Evolutionary conservation across 331 rosid species (phyloP), one percentile per base, ranked within the genome.

Genomic region (Saraca asoca): DNA sequence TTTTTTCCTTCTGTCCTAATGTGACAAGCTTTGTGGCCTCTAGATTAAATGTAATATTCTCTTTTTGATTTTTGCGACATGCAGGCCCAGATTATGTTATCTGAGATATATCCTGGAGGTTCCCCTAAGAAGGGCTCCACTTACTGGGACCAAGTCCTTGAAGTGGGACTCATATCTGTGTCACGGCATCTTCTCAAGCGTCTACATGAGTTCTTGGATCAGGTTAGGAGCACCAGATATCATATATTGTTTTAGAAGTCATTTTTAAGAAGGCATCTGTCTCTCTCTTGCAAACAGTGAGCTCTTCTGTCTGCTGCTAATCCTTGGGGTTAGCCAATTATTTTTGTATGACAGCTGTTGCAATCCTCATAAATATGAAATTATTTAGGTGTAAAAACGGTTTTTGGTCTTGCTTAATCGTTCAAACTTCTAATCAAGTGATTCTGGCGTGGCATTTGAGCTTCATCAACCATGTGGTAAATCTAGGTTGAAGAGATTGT

Each of bases 91-190:
- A 76, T 82, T 72, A 84, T 90, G 89, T 77, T 93, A 72, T 87
- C 98, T 55, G 96, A 89, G 87, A 93, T 93, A 76, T 93, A 93
- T 80, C 95, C 96, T 11, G 98, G 98, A 69, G 95, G 85, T 62
- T 67, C 95, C 73, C 95, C 98, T 48, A 89, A 87, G 77, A 78
- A 19, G 16, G 98, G 98, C 50, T 83, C 86, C 69, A 81, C 81
- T 61, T 93, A 93, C 79, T 87, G 96, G 96, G 96, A 93, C 79
- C 94, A 90, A 86, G 78, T 93, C 75, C 96, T 87, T 73, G 98
- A 93, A 80, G 81, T 87, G 24, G 98, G 87, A 66, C 78, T 87
- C 58, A 87, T 90, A 44, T 84, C 95, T 62, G 88, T 85, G 78
- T 83, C 90, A 70, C 78, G 89, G 67, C 95, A 94, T 75, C 82